These are phyloP conservation scores for Mrakia hoshinonis DNA, from an alignment of 768 basidiomycete genomes.

Conservation along the genomic window DNA sequence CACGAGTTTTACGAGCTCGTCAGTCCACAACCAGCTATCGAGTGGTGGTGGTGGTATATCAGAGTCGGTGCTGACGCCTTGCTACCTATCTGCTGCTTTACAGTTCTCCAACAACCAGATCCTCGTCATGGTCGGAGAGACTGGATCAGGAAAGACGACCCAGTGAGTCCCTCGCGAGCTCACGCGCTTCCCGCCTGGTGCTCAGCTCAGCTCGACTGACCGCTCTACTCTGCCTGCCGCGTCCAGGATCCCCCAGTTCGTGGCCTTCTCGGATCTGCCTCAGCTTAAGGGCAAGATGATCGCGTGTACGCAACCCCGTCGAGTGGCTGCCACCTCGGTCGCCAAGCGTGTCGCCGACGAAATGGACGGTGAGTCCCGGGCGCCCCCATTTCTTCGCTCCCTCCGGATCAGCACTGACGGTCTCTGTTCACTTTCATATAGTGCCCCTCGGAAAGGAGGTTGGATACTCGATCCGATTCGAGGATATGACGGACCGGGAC, in stretches of 20 bases:
- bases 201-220: background rate
- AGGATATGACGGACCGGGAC: constrained; percentile 83
- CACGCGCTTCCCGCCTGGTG: background rate
- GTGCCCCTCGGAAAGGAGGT: constrained; percentile 89
- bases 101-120: constrained; percentile 74
- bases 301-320: constrained; percentile 91
- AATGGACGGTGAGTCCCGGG: constrained; percentile 73
- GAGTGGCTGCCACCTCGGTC: constrained; percentile 96
- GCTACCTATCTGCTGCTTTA: constrained; percentile 28
- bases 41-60: background rate
- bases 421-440: constrained; percentile 36
- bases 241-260: constrained; percentile 86
- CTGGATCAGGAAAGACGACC: constrained; percentile 90
- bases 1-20: constrained; percentile 82
- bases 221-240: background rate
- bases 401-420: too few species aligned
- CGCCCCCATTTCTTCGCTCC: background rate
- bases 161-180: constrained; percentile 52
- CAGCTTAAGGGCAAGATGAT: constrained; percentile 83
- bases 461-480: constrained; percentile 96
- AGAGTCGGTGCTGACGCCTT: background rate
- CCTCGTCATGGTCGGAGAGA: constrained; percentile 78
- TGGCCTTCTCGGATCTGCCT: constrained; percentile 83
- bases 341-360: constrained; percentile 98
- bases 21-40: constrained; percentile 40